A percentile compares a stretch with the other conserved stretches of the same genome.
phyloP scores from a whole-genome alignment of 2,329 filamentous ascomycete species.

The Scolecobasidium constrictum region DNA sequence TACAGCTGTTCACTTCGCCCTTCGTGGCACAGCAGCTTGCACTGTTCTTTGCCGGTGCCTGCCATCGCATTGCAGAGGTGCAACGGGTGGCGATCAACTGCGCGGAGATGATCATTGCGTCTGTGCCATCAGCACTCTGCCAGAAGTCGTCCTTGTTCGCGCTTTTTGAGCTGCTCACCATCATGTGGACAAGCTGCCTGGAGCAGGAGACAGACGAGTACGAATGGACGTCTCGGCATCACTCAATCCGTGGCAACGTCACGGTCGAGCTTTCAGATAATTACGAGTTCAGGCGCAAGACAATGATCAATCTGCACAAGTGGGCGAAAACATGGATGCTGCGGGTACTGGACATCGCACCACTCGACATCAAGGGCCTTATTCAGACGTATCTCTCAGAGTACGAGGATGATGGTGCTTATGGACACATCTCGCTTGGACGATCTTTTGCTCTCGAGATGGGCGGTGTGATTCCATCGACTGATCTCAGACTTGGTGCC shows the following conservation, averaged over 20 bases:
- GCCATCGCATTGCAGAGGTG: slow-evolving; percentile 84
- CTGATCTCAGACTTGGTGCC: slow-evolving; percentile 72
- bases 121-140: slow-evolving; percentile 82
- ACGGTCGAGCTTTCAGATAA: slow-evolving; percentile 89
- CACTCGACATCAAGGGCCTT: slow-evolving; percentile 86
- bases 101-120: slow-evolving; percentile 73
- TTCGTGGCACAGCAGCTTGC: slow-evolving; percentile 85
- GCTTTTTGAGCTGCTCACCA: slow-evolving; percentile 76
- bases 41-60: slow-evolving; percentile 76
- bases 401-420: slow-evolving; percentile 81
- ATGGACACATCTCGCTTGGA: slow-evolving; percentile 84
- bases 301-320: slow-evolving; percentile 65
- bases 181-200: slow-evolving; percentile 92
- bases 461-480: slow-evolving; percentile 73
- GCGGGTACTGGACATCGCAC: slow-evolving; percentile 70
- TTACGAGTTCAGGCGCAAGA: slow-evolving; percentile 69
- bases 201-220: slow-evolving; percentile 94
- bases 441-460: slow-evolving; percentile 91
- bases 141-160: slow-evolving; percentile 86
- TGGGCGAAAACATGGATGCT: slow-evolving; percentile 74
- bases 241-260: slow-evolving; percentile 65
- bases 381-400: slow-evolving; percentile 91
- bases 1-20: slow-evolving; percentile 76
- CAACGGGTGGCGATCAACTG: slow-evolving; percentile 76
- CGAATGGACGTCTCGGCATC: slow-evolving; percentile 71